Evolutionary conservation across 495 filamentous ascomycete species (phyloP), one percentile per base, ranked within the genome.

Genomic region (Xylaria curta): DNA sequence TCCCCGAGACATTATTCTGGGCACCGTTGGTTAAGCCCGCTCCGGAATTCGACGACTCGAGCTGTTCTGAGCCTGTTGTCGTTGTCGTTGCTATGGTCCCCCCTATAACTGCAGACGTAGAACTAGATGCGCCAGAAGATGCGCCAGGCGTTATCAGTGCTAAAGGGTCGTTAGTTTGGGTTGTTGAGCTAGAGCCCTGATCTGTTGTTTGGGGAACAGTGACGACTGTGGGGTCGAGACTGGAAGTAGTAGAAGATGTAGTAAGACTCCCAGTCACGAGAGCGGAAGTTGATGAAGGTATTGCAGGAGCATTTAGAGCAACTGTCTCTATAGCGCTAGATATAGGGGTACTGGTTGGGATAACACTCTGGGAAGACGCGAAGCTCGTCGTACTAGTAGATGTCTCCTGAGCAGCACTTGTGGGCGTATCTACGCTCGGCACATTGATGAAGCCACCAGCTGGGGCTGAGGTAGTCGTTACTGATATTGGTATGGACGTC

Each of bases 1-100:
- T 75, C n/a, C 72, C 70, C 8, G 69, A 72, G 28, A 51, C 51
- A 69, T 69, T 56, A 63, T 60, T 53, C 36, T 75, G 63, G 38
- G 72, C 56, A 8, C 65, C 73, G 19, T 36, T 54, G 42, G 74
- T 36, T 3, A 74, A 19, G 21, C 64, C 73, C 56, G 60, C 28
- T 13, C 63, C 72, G 8, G 26, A 68, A 61, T 62, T 63, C 36
- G 66, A 66, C 26, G 78, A 71, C 21, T 73, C 76, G n/a, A 56
- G 33, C 40, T 73, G 49, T 8, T 64, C 64, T 33, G 54, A 0
- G 5, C 31, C 62, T 53, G 38, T 65, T 12, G 73, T 70, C 42
- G 72, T 71, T 10, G 72, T 71, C 13, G 17, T 28, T 42, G 59
- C 63, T 62, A 66, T 65, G 7, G 68, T 54, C 17, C 61, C 21